A percentile compares a stretch with the other conserved stretches of the same genome.
These are phyloP conservation scores for Teunomyces kruisii DNA, from an alignment of 805 yeast genomes.

Conservation along the genomic window DNA sequence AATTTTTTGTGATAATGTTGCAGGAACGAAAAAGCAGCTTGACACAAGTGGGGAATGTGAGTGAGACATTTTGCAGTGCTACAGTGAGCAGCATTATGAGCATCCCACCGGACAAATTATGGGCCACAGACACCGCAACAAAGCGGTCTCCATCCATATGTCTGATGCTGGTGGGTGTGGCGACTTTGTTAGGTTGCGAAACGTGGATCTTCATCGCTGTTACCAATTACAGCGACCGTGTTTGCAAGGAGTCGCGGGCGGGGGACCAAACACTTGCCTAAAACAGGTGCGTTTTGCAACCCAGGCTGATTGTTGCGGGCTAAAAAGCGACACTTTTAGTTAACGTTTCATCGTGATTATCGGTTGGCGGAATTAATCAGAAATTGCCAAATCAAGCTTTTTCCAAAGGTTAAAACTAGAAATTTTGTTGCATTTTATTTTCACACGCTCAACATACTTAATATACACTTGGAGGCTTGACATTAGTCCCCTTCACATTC, in stretches of 20 bases:
- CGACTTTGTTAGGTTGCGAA: too few species aligned
- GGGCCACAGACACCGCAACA: neutral
- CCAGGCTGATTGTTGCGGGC: neutral
- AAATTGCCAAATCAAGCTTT: too few species aligned
- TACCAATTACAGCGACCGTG: neutral
- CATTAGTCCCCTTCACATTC: too few species aligned
- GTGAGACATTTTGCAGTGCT: neutral
- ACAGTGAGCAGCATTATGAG: neutral
- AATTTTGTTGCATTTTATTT: too few species aligned
- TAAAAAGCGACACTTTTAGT: neutral
- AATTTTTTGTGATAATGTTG: neutral
- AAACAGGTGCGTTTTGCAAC: neutral
- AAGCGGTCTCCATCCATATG: too few species aligned
- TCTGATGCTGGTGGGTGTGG: too few species aligned
- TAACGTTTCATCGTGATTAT: neutral
- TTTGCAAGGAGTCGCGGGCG: neutral
- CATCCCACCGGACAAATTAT: neutral
- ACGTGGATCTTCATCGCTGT: neutral
- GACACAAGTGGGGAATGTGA: neutral
- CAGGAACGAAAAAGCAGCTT: neutral
- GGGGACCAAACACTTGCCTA: slow-evolving; percentile 1
- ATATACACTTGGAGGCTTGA: neutral
- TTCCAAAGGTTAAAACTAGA: too few species aligned
- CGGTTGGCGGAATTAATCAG: neutral
- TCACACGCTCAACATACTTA: neutral